These are phyloP conservation scores for Physcomitrellopsis africana DNA, from an alignment of 225 moss, liverwort and hornwort species.

Conservation along the genomic window DNA sequence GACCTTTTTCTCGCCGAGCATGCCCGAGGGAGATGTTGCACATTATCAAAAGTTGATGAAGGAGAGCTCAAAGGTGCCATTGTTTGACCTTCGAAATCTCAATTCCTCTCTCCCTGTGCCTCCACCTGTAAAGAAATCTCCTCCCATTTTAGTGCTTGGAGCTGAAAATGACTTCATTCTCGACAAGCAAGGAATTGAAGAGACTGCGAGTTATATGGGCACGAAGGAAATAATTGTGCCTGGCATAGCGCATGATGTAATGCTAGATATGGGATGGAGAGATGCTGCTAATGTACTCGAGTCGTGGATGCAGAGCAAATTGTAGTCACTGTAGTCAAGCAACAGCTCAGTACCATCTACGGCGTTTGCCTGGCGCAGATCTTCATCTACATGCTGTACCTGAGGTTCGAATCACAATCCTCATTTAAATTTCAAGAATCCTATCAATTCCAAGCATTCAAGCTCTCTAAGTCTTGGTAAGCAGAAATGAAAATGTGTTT, in stretches of 20 bases:
- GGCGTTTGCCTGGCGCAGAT: not conserved
- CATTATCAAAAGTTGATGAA: constrained; percentile 69
- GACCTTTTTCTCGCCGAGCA: constrained; percentile 81
- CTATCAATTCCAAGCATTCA: not conserved
- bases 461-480: not conserved
- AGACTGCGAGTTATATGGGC: constrained; percentile 53
- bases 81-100: constrained; percentile 70
- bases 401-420: not conserved
- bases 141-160: constrained; percentile 74
- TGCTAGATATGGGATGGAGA: constrained; percentile 58
- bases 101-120: constrained; percentile 67
- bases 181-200: constrained; percentile 58
- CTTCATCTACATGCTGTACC: constrained; percentile 3
- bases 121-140: constrained; percentile 31
- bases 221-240: constrained; percentile 43
- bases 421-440: constrained; percentile 10
- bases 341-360: not conserved
- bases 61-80: constrained; percentile 67
- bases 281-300: constrained; percentile 48
- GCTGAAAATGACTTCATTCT: constrained; percentile 84
- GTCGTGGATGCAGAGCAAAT: constrained; percentile 41
- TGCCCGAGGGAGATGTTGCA: constrained; percentile 64
- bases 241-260: constrained; percentile 59
- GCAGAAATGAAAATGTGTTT: not conserved
- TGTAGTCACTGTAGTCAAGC: constrained; percentile 18